These are phyloP conservation scores for Polymyxa betae DNA, from an alignment of 208 protist species.

Conservation along the genomic window DNA sequence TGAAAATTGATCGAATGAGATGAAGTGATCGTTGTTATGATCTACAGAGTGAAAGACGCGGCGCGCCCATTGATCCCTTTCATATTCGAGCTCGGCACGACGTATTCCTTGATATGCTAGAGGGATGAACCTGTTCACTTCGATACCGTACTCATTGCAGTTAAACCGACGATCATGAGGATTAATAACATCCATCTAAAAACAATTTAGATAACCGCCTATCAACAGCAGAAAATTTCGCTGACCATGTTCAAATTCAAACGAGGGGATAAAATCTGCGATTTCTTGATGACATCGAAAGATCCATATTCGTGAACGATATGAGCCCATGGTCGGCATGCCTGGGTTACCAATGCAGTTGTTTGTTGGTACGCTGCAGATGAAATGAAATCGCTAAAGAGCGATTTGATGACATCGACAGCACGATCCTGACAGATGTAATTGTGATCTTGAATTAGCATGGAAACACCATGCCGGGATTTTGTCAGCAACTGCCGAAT, in stretches of 20 bases:
- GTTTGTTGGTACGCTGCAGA: too few species aligned
- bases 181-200: neutral
- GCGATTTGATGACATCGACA: neutral
- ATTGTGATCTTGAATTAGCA: neutral
- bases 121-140: neutral
- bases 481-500: neutral
- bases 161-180: neutral
- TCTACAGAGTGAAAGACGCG: neutral
- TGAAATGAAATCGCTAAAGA: too few species aligned
- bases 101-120: neutral
- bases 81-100: neutral
- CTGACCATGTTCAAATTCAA: neutral
- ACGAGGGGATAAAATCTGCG: slow-evolving; percentile 8
- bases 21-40: neutral
- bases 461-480: neutral
- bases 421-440: slow-evolving; percentile 36
- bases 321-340: neutral
- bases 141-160: neutral
- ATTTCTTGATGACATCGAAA: neutral
- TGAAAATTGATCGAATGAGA: slow-evolving; percentile 1
- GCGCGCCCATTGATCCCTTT: neutral
- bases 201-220: neutral
- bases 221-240: neutral
- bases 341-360: neutral
- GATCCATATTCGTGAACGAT: neutral